Percentiles rank a stretch among this genome's conserved stretches.
Evolutionary conservation across 2,329 filamentous ascomycete species (phyloP).

Genomic region (Beauveria varroae): DNA sequence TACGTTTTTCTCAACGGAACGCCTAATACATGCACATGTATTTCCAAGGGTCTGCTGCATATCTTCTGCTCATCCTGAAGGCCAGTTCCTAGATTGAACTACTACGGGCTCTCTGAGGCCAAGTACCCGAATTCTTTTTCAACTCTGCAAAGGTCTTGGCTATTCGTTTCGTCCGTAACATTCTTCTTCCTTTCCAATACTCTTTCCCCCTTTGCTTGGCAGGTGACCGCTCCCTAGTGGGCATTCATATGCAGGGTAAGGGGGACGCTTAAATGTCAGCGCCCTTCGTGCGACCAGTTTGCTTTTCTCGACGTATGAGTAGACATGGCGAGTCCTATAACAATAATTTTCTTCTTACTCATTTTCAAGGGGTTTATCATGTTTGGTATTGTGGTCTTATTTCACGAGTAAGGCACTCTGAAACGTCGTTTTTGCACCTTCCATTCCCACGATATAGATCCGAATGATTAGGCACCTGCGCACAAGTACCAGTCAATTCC

Average conservation of each 20-base stretch:
- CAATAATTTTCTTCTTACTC: neutral
- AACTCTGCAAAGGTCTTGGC: constrained; percentile 38
- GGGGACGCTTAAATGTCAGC: neutral
- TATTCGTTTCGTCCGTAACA: constrained; percentile 61
- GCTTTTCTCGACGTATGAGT: neutral
- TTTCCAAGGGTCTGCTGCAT: constrained; percentile 41
- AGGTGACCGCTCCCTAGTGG: neutral
- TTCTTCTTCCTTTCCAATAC: constrained; percentile 14
- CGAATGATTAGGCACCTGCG: too few relatives aligned
- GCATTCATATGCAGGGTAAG: neutral
- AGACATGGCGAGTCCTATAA: neutral
- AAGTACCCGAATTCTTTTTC: constrained; percentile 19
- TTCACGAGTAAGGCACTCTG: too few relatives aligned
- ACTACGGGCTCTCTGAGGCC: constrained; percentile 56
- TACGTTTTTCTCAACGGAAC: neutral
- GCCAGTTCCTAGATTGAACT: constrained; percentile 49
- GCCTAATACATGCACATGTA: neutral
- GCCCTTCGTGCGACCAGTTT: neutral
- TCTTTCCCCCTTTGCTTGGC: neutral
- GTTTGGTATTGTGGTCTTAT: too few relatives aligned
- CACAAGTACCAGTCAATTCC: too few relatives aligned
- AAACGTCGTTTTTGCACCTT: too few relatives aligned
- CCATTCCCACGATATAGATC: too few relatives aligned
- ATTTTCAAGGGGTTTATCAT: too few relatives aligned
- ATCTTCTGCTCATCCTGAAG: constrained; percentile 43